Percentiles rank a stretch among this genome's conserved stretches.
Evolutionary conservation across 805 yeast genomes (phyloP).

Genomic region (Candida khao-thaluensis): DNA sequence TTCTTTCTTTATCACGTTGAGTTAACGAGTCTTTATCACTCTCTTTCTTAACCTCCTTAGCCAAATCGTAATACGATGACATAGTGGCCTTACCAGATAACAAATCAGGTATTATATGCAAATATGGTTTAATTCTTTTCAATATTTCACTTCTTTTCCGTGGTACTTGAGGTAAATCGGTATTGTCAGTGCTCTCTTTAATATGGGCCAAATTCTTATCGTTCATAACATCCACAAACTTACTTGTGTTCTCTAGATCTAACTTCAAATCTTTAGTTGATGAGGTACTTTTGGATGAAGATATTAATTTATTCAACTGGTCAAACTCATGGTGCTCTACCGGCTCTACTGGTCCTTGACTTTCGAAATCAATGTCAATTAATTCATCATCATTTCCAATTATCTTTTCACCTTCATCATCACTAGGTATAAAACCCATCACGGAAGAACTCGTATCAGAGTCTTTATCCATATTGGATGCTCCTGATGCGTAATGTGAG

Average conservation of each 20-base stretch:
- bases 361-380: conserved; percentile 7
- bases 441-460: neutral
- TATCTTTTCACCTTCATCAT: conserved; percentile 3
- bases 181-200: conserved; percentile 4
- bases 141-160: conserved; percentile 21
- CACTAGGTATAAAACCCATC: conserved; percentile 8
- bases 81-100: conserved; percentile 40
- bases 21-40: conserved; percentile 45
- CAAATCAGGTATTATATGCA: conserved; percentile 35
- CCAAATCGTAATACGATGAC: conserved; percentile 52
- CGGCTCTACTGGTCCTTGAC: neutral
- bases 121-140: conserved; percentile 25
- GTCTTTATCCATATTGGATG: neutral
- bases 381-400: conserved; percentile 4
- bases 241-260: neutral
- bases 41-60: conserved; percentile 32
- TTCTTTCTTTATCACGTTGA: conserved; percentile 42
- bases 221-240: neutral
- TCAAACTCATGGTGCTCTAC: neutral
- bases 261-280: neutral
- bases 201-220: conserved; percentile 12
- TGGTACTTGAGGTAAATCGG: conserved; percentile 17
- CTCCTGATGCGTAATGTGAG: neutral
- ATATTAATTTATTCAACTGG: conserved; percentile 1
- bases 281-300: neutral